Conservation (phyloP, 1,284 basidiomycete genomes). For the Calocybe gambosa region DNA sequence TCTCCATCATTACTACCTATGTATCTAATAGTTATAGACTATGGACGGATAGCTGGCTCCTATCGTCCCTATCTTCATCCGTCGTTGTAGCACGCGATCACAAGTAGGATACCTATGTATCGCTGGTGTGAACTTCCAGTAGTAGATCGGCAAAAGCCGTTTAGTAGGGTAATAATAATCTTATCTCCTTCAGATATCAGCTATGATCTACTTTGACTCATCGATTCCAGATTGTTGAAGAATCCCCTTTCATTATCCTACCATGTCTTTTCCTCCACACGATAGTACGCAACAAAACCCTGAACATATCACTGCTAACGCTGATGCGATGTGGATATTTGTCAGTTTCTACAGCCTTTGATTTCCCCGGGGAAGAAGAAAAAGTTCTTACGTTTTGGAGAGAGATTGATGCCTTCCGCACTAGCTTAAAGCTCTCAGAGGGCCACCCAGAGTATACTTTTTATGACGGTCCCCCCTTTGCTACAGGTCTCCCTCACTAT, state of each 20-base stretch:
- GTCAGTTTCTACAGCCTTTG: constrained; percentile 69
- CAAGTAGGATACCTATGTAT: background rate
- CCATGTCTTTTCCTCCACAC: constrained; percentile 67
- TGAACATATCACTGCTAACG: constrained; percentile 1
- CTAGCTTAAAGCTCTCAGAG: constrained; percentile 88
- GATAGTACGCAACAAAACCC: constrained; percentile 48
- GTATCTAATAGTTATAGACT: background rate
- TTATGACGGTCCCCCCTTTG: constrained; percentile 98
- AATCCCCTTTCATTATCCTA: constrained; percentile 1
- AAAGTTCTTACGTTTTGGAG: constrained; percentile 92
- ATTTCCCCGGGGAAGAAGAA: constrained; percentile 90
- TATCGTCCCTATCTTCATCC: background rate
- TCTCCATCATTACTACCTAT: background rate
- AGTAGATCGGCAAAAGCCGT: constrained; percentile 18
- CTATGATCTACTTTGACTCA: constrained; percentile 15
- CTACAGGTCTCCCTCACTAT: constrained; percentile 96
- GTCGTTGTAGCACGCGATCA: background rate
- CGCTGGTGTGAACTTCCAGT: background rate
- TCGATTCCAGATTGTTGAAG: constrained; percentile 10
- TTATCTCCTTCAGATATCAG: constrained; percentile 13
- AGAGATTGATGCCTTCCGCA: constrained; percentile 97
- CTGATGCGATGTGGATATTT: constrained; percentile 8
- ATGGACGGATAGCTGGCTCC: background rate
- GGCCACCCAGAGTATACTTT: constrained; percentile 89
- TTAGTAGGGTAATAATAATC: constrained; percentile 10